Percentiles rank a stretch among this genome's conserved stretches.
phyloP scores from a whole-genome alignment of 768 basidiomycete species.

The Naganishia vishniacii region DNA sequence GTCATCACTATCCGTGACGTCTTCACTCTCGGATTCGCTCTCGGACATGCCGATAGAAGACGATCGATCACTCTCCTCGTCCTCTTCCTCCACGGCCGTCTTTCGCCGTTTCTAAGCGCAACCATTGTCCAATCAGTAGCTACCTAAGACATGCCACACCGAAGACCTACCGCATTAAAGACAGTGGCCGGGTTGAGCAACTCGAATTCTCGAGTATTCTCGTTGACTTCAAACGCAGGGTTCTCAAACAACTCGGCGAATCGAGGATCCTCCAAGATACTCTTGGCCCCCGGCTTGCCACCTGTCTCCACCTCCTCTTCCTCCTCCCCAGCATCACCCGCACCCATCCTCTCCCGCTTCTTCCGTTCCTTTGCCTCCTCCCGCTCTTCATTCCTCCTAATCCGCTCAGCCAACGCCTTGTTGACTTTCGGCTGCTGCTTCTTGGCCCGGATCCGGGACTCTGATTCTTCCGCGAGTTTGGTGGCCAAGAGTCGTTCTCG shows the following conservation, averaged over 20 bases:
- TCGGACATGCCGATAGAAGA: conserved; percentile 43
- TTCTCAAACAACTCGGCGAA: conserved; percentile 87
- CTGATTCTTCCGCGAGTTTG: conserved; percentile 88
- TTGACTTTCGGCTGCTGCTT: conserved; percentile 73
- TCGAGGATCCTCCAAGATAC: conserved; percentile 63
- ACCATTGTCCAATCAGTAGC: not conserved
- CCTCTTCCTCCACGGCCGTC: conserved; percentile 83
- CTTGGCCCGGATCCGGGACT: conserved; percentile 79
- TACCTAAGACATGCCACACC: not conserved
- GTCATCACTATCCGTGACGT: conserved; percentile 34
- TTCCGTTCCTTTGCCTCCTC: conserved; percentile 56
- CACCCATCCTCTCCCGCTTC: conserved; percentile 43
- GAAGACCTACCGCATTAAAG: conserved; percentile 53
- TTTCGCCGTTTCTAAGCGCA: conserved; percentile 50
- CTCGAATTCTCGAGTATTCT: conserved; percentile 78
- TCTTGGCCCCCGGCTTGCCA: conserved; percentile 29
- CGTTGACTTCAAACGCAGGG: conserved; percentile 86
- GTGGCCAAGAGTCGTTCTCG: conserved; percentile 79
- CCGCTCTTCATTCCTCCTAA: conserved; percentile 54
- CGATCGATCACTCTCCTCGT: conserved; percentile 69
- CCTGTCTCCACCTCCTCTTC: conserved; percentile 50
- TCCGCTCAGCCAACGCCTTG: conserved; percentile 78
- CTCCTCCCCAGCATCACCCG: conserved; percentile 51
- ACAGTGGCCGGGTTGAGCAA: conserved; percentile 82
- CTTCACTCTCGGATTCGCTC: conserved; percentile 31